These are phyloP conservation scores for Tetradesmus obliquus DNA, from an alignment of 139 green algal species.

Conservation along the genomic window DNA sequence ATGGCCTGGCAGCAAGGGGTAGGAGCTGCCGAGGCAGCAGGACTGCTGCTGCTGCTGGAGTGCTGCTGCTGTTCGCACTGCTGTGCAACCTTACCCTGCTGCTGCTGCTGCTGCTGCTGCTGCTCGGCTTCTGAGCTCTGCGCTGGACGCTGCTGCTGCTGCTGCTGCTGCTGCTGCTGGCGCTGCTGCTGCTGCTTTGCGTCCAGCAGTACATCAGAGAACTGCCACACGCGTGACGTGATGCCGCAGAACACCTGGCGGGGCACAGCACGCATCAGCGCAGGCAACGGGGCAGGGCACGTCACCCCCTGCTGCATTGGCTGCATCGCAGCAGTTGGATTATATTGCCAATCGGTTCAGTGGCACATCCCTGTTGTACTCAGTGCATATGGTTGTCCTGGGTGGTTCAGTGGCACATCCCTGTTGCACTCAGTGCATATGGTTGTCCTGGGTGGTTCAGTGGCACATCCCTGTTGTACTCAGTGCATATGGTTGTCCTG, in stretches of 20 bases:
- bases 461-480: too few species aligned
- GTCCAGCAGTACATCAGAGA: conserved; percentile 81
- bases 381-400: too few species aligned
- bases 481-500: too few species aligned
- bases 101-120: conserved; percentile 14
- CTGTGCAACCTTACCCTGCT: conserved; percentile 1
- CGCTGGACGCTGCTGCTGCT: conserved; percentile 10
- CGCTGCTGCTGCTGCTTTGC: conserved; percentile 39
- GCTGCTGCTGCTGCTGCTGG: neutral
- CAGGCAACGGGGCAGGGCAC: too few species aligned
- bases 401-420: too few species aligned
- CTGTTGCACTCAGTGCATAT: too few species aligned
- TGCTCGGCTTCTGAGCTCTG: neutral
- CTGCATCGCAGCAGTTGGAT: too few species aligned
- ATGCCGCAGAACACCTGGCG: conserved; percentile 90
- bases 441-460: too few species aligned
- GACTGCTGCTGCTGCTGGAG: conserved; percentile 25
- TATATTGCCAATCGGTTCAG: too few species aligned
- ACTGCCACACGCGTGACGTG: conserved; percentile 80
- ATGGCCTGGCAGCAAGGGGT: conserved; percentile 59
- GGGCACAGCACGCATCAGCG: neutral
- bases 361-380: too few species aligned
- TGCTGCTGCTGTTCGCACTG: neutral
- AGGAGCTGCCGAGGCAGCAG: neutral
- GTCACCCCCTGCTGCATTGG: too few species aligned